Evolutionary conservation across 805 yeast species (phyloP).

Genomic region (Komagataella mondaviorum): DNA sequence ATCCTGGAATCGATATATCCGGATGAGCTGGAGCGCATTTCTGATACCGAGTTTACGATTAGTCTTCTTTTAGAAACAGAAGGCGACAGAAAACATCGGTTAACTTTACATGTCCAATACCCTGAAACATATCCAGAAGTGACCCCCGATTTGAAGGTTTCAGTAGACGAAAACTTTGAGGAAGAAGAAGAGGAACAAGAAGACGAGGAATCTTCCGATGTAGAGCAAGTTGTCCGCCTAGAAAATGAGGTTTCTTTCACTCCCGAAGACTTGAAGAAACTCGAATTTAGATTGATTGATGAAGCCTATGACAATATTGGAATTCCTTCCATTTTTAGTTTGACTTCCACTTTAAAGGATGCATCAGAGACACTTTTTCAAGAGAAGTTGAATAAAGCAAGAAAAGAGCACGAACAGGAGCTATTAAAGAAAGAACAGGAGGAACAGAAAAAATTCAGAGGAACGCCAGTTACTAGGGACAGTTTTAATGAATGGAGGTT

Average conservation of each 20-base stretch:
- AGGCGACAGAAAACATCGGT: slow-evolving; percentile 41
- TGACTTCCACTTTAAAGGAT: slow-evolving; percentile 69
- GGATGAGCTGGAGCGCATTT: slow-evolving; percentile 52
- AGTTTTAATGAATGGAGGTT: slow-evolving; percentile 63
- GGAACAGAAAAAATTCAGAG: slow-evolving; percentile 82
- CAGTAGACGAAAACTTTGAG: slow-evolving; percentile 16
- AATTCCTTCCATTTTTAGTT: slow-evolving; percentile 80
- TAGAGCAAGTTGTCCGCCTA: slow-evolving; percentile 33
- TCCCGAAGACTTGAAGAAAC: slow-evolving; percentile 26
- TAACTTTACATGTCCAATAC: slow-evolving; percentile 49
- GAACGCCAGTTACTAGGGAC: slow-evolving; percentile 79
- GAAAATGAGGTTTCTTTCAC: slow-evolving; percentile 39
- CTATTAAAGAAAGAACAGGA: slow-evolving; percentile 55
- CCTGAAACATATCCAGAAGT: slow-evolving; percentile 78
- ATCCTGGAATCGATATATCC: slow-evolving; percentile 88
- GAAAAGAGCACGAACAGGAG: slow-evolving; percentile 43
- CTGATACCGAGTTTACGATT: slow-evolving; percentile 41
- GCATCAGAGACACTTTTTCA: slow-evolving; percentile 59
- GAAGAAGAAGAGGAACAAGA: slow-evolving; percentile 17
- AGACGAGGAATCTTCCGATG: slow-evolving; percentile 19
- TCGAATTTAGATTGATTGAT: slow-evolving; percentile 27
- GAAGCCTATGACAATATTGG: slow-evolving; percentile 76
- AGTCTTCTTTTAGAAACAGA: slow-evolving; percentile 54
- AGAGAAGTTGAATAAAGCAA: slow-evolving; percentile 37
- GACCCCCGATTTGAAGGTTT: slow-evolving; percentile 43